Conservation (phyloP, 352 stramenopile species). For the Globisporangium spinosum region DNA sequence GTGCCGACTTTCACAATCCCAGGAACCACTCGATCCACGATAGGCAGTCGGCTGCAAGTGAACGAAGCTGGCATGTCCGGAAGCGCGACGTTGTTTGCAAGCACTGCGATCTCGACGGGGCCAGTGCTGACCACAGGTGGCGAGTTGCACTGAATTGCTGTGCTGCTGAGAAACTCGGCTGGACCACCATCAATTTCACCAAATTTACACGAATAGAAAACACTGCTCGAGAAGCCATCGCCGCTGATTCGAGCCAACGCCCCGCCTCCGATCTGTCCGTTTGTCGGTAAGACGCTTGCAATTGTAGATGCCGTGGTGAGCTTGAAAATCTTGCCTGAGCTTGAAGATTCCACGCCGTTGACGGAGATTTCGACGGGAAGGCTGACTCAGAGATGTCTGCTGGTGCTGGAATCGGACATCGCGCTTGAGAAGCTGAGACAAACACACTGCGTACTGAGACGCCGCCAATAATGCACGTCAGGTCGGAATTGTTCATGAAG, state of each 20-base stretch:
- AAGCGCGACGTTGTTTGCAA: conserved; percentile 2
- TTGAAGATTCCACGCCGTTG: conserved; percentile 4
- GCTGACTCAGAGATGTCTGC: neutral
- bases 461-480: neutral
- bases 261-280: conserved; percentile 3
- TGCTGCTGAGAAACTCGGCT: neutral
- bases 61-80: conserved; percentile 8
- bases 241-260: conserved; percentile 6
- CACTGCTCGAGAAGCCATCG: conserved; percentile 9
- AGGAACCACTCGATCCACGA: conserved; percentile 4
- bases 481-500: conserved; percentile 9
- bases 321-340: conserved; percentile 2
- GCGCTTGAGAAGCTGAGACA: conserved; percentile 7
- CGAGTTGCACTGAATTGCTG: neutral
- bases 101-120: conserved; percentile 1
- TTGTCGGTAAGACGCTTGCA: conserved; percentile 26
- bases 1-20: conserved; percentile 2
- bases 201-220: conserved; percentile 9
- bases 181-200: neutral
- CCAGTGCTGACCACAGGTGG: neutral
- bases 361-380: conserved; percentile 6
- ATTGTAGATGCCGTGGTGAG: neutral
- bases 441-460: neutral
- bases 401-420: conserved; percentile 2
- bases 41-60: neutral